Conservation (phyloP, 192 early-diverging fungal genomes). For the Backusella macrospora region DNA sequence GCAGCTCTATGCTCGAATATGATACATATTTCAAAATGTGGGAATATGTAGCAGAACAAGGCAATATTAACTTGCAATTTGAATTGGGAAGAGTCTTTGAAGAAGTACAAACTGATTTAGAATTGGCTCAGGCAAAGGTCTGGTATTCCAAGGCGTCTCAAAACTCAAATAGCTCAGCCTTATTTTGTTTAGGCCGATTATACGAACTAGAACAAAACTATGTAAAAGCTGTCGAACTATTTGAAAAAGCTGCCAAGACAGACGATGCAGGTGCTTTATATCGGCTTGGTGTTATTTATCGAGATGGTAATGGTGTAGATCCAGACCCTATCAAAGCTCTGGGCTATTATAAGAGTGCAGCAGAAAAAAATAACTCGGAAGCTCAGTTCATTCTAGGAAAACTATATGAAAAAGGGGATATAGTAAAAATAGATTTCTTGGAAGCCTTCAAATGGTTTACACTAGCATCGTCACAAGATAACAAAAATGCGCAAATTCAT, state of each 20-base stretch:
- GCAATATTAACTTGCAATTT: no score
- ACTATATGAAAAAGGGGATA: not conserved
- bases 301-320: not conserved
- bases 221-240: not conserved
- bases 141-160: not conserved
- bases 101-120: no score
- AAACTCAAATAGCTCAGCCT: not conserved
- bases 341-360: not conserved
- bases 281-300: not conserved
- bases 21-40: no score
- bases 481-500: not conserved
- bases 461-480: constrained; percentile 2
- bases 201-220: not conserved
- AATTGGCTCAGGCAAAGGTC: no score
- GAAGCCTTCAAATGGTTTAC: not conserved
- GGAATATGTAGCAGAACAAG: no score
- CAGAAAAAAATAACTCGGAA: not conserved
- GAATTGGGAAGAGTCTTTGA: no score
- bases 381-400: not conserved
- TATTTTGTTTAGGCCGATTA: not conserved
- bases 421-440: not conserved
- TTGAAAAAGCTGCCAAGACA: not conserved
- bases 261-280: not conserved
- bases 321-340: not conserved
- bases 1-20: no score